Percentiles rank a stretch among this genome's conserved stretches.
These are phyloP conservation scores for Aspergillus intermedius DNA, from an alignment of 2,329 filamentous ascomycete species.

Conservation along the genomic window DNA sequence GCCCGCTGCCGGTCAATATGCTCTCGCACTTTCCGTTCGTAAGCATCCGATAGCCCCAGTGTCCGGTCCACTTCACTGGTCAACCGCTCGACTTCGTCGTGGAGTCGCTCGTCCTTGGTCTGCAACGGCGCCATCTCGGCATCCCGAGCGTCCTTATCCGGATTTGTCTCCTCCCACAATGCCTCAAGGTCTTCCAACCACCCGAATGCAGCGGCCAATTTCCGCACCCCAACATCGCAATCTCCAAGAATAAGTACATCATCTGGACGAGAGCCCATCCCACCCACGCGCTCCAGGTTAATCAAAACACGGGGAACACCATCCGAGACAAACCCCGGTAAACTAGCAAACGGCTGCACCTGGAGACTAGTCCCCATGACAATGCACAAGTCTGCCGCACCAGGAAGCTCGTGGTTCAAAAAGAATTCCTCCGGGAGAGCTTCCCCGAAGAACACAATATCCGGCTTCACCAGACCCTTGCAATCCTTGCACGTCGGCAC, in stretches of 20 bases:
- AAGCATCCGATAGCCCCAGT: constrained; percentile 43
- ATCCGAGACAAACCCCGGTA: constrained; percentile 60
- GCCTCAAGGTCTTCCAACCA: constrained; percentile 79
- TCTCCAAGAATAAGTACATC: constrained; percentile 79
- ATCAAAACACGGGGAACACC: constrained; percentile 72
- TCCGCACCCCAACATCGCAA: constrained; percentile 74
- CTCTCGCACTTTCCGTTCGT: constrained; percentile 36
- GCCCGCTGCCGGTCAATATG: constrained; percentile 18
- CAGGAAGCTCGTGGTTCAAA: constrained; percentile 48
- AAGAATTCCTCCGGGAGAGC: constrained; percentile 61
- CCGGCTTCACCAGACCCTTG: constrained; percentile 77
- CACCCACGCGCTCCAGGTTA: constrained; percentile 78
- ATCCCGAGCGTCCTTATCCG: constrained; percentile 51
- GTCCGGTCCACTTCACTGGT: constrained; percentile 54
- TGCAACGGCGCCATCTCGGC: constrained; percentile 30
- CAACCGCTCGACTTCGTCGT: constrained; percentile 53
- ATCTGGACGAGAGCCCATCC: constrained; percentile 67
- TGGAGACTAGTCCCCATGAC: constrained; percentile 82
- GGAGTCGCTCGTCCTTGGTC: constrained; percentile 50
- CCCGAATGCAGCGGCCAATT: constrained; percentile 70
- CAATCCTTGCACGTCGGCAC: constrained; percentile 69
- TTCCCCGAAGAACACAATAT: constrained; percentile 93
- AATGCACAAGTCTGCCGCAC: constrained; percentile 67
- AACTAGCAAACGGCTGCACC: constrained; percentile 81
- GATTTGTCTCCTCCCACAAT: constrained; percentile 64